Base-by-base conservation (phyloP, 148 eudicot genomes). In the Agrostemma githago region DNA sequence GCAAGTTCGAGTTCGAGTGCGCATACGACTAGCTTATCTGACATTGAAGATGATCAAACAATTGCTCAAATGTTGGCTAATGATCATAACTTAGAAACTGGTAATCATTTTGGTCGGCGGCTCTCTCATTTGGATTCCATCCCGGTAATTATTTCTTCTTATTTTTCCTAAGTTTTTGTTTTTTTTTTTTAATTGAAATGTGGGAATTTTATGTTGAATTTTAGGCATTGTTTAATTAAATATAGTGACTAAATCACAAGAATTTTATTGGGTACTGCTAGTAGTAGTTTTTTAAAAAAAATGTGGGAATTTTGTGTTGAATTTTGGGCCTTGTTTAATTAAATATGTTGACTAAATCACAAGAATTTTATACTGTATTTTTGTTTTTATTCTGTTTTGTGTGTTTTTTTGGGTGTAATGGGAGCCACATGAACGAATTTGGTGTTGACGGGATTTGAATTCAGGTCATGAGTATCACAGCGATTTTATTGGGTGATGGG, bases 101-200 rank as follows among this genome's bases (percentile, higher is more conserved):
- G 74, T 74, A 88, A 73, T 78, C 92, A 71, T 79, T 88, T 90
- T 75, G 89, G 86, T 74, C 86, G 77, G 79, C 84, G 83, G 81
- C 92, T 90, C 10, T 85, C 90, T 66, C 96, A 90, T 88, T 82
- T 90, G 85, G 85, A 86, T 66, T 90, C 96, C 2, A 86, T 90
- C 69, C 90, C 92, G 81, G 93, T 89, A 82, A 51, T 51, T 51
- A 51, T 15, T 51, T 51, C 54, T 48, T 74, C 37, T 70, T 67
- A 37, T 1, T 4, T 0, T 66, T 42, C 10, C 43, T 53, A 4
- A 61, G 9, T 5, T 6, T 44, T 20, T 67, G 72, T 12, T 8
- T 61, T 51, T 11, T 71, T 74, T 51, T n/a, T 46, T 42, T 63
- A 17, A 48, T 9, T 38, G 20, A 37, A 66, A 66, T 26, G n/a